Percentiles rank a stretch among this genome's conserved stretches.
Conservation (phyloP, 2,329 filamentous ascomycete species). For the Diaporthe amygdali region DNA sequence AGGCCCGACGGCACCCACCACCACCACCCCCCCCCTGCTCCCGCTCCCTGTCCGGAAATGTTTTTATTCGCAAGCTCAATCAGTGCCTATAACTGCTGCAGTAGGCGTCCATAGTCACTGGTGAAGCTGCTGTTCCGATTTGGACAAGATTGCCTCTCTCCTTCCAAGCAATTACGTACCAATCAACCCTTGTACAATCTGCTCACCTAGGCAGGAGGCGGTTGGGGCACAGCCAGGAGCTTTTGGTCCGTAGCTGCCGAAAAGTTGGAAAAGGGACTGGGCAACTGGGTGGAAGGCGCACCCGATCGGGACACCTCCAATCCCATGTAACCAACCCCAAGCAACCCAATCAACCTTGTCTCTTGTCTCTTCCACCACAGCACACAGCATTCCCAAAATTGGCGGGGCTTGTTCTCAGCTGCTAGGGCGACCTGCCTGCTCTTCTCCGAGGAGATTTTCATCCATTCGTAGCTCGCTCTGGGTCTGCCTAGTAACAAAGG, state of each 20-base stretch:
- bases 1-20: background rate
- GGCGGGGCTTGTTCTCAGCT: background rate
- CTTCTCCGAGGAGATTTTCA: background rate
- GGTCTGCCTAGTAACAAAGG: background rate
- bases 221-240: background rate
- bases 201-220: background rate
- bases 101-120: too few relatives aligned
- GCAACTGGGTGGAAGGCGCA: background rate
- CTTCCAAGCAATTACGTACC: background rate
- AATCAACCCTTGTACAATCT: background rate
- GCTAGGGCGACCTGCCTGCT: background rate
- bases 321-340: background rate
- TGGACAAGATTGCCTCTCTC: too few relatives aligned
- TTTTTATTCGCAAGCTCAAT: too few relatives aligned
- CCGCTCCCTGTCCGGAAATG: background rate
- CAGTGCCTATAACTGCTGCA: too few relatives aligned
- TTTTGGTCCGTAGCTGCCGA: background rate
- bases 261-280: background rate
- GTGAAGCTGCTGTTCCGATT: too few relatives aligned
- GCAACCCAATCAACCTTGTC: background rate
- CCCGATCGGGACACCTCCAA: background rate
- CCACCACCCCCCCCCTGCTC: background rate
- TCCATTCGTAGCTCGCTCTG: background rate
- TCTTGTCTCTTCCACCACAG: background rate
- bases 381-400: slow-evolving; percentile 8